Conservation (phyloP, 1,284 basidiomycete species). For the Trichosporon faecale region DNA sequence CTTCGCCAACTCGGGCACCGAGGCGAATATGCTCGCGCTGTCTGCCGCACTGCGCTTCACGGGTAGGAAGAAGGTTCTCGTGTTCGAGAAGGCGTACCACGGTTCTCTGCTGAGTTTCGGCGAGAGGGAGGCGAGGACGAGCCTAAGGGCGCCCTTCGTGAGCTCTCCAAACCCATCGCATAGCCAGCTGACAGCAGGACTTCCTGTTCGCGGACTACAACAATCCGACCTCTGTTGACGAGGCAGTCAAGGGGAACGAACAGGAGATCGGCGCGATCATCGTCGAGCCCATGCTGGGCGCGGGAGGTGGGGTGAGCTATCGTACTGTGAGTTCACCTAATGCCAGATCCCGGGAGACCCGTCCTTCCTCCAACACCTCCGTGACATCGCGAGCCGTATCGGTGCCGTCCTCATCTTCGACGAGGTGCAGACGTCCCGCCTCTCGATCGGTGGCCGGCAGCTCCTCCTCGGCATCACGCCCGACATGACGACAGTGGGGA, state of each 20-base stretch:
- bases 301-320: constrained; percentile 35
- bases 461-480: constrained; percentile 30
- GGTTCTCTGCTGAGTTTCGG: constrained; percentile 32
- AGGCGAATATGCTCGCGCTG: constrained; percentile 54
- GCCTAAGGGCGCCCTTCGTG: constrained; percentile 27
- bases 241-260: constrained; percentile 37
- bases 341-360: constrained; percentile 30
- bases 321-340: neutral
- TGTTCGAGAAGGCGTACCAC: constrained; percentile 36
- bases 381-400: constrained; percentile 53
- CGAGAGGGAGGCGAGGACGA: neutral
- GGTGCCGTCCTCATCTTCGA: constrained; percentile 56
- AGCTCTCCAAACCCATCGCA: neutral
- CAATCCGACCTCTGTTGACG: constrained; percentile 40
- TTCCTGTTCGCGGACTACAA: constrained; percentile 48
- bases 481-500: constrained; percentile 38
- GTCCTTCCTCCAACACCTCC: constrained; percentile 52
- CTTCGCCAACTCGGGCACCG: constrained; percentile 53
- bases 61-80: constrained; percentile 28
- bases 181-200: constrained; percentile 20
- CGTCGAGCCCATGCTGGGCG: constrained; percentile 57
- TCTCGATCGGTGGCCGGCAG: constrained; percentile 29
- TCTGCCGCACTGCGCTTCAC: constrained; percentile 54
- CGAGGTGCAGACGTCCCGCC: constrained; percentile 53
- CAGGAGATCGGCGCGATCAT: constrained; percentile 55